Evolutionary conservation across 192 early-diverging fungal genomes (phyloP).

Genomic region (Coemansia pectinata): DNA sequence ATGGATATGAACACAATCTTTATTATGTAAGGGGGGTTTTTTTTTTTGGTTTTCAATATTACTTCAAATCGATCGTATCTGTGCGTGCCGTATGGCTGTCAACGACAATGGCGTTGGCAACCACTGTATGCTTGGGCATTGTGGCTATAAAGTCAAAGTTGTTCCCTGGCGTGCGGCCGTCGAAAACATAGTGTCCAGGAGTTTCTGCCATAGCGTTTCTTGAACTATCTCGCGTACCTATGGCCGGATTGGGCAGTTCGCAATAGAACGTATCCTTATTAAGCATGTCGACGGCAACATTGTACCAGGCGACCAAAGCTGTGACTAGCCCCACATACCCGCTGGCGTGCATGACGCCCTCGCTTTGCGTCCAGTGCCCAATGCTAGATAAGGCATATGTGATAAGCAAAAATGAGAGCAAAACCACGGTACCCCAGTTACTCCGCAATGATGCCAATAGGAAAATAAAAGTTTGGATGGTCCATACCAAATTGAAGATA

Average conservation of each 20-base stretch:
- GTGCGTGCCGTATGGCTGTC: not conserved
- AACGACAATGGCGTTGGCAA: not conserved
- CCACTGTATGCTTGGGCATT: constrained; percentile 1
- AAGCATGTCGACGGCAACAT: constrained; percentile 57
- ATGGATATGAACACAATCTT: constrained; percentile 71
- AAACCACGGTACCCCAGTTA: constrained; percentile 47
- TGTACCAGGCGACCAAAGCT: constrained; percentile 56
- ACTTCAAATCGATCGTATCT: not conserved
- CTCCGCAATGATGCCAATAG: constrained; percentile 52
- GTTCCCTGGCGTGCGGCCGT: constrained; percentile 30
- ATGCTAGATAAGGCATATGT: constrained; percentile 50
- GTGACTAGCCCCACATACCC: constrained; percentile 56
- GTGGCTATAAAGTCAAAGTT: constrained; percentile 27
- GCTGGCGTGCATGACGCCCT: constrained; percentile 33
- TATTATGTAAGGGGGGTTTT: constrained; percentile 55
- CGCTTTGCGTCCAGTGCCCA: constrained; percentile 51
- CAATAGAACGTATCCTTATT: constrained; percentile 58
- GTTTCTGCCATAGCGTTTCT: not conserved
- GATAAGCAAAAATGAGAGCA: constrained; percentile 51
- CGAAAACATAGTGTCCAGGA: not conserved
- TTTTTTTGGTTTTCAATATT: not conserved
- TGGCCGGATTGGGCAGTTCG: constrained; percentile 51
- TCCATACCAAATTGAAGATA: constrained; percentile 55
- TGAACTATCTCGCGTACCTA: constrained; percentile 6
- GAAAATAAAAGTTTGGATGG: constrained; percentile 58